Evolutionary conservation across 345 rosid genomes (phyloP).

Genomic region (Euphorbia lathyris): DNA sequence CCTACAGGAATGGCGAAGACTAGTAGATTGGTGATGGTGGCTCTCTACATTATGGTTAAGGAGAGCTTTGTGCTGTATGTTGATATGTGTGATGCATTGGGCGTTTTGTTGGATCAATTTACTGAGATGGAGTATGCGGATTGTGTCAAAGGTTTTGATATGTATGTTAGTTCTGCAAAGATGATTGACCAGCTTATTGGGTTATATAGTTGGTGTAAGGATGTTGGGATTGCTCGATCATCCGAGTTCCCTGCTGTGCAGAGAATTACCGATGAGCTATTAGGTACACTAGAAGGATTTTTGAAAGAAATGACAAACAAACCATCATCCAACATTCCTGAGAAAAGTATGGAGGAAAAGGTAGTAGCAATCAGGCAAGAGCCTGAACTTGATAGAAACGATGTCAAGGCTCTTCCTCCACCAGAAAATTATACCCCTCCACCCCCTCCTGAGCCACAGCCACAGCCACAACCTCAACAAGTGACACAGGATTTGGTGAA

Average conservation of each 20-base stretch:
- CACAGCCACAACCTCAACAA: constrained; percentile 11
- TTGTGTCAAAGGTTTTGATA: constrained; percentile 24
- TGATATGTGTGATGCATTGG: constrained; percentile 21
- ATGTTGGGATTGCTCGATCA: constrained; percentile 26
- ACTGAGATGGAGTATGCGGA: constrained; percentile 26
- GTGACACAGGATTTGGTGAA: constrained; percentile 26
- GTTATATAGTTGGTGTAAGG: constrained; percentile 30
- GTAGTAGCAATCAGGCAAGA: not conserved
- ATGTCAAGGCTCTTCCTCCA: constrained; percentile 23
- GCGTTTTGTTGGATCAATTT: constrained; percentile 24
- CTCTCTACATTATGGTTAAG: constrained; percentile 19
- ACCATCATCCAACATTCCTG: constrained; percentile 10
- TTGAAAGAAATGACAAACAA: constrained; percentile 19
- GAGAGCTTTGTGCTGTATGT: constrained; percentile 24
- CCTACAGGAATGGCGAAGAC: constrained; percentile 24
- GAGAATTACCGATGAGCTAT: constrained; percentile 16
- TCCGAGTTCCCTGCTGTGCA: constrained; percentile 25
- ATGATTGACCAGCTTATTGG: constrained; percentile 22
- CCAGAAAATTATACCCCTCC: constrained; percentile 16
- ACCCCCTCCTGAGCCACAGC: constrained; percentile 12
- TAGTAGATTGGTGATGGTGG: constrained; percentile 16
- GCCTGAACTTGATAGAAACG: constrained; percentile 9
- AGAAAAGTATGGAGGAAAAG: constrained; percentile 9
- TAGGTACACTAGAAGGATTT: constrained; percentile 22
- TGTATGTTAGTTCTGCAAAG: constrained; percentile 26